A percentile compares a stretch with the other conserved stretches of the same genome.
These are phyloP conservation scores for Colletotrichum nymphaeae DNA, from an alignment of 2,329 filamentous ascomycete species.

Conservation along the genomic window DNA sequence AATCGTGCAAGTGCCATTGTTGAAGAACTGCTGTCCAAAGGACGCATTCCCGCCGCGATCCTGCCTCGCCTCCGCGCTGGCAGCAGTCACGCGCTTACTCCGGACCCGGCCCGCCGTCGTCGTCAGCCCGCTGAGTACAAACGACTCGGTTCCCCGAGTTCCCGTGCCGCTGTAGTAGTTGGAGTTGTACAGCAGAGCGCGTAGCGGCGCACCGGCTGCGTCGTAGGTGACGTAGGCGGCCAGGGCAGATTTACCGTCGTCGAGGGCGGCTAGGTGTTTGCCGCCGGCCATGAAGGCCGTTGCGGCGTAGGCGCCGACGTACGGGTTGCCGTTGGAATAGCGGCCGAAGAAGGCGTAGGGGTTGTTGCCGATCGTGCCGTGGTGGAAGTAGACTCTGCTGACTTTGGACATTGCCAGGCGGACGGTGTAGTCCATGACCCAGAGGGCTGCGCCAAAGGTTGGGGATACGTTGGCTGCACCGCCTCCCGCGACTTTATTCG, in stretches of 20 bases:
- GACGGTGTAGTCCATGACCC: conserved; percentile 51
- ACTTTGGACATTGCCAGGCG: conserved; percentile 25
- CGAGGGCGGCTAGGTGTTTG: conserved; percentile 56
- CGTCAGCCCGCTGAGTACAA: conserved; percentile 5
- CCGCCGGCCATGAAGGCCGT: conserved; percentile 58
- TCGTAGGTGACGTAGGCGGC: conserved; percentile 59
- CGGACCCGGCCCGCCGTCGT: not conserved
- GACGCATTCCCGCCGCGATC: conserved; percentile 18
- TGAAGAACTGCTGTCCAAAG: conserved; percentile 24
- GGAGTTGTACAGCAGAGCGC: conserved; percentile 58
- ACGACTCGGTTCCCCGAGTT: not conserved
- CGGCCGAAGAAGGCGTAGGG: conserved; percentile 61
- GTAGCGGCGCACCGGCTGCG: not conserved
- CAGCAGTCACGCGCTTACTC: conserved; percentile 19
- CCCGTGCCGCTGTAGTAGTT: conserved; percentile 49
- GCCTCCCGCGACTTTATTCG: conserved; percentile 2
- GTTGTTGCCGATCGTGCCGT: conserved; percentile 62
- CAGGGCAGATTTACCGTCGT: conserved; percentile 53
- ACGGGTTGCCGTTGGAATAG: conserved; percentile 61
- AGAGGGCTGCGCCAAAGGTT: conserved; percentile 53
- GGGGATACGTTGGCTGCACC: conserved; percentile 38
- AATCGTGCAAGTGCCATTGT: conserved; percentile 16
- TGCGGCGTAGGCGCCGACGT: conserved; percentile 61
- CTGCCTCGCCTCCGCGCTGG: conserved; percentile 22
- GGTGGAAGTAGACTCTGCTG: conserved; percentile 57